A percentile compares a stretch with the other conserved stretches of the same genome.
These are phyloP conservation scores for Scleromitrula shiraiana DNA, from an alignment of 2,329 filamentous ascomycete species.

Conservation along the genomic window DNA sequence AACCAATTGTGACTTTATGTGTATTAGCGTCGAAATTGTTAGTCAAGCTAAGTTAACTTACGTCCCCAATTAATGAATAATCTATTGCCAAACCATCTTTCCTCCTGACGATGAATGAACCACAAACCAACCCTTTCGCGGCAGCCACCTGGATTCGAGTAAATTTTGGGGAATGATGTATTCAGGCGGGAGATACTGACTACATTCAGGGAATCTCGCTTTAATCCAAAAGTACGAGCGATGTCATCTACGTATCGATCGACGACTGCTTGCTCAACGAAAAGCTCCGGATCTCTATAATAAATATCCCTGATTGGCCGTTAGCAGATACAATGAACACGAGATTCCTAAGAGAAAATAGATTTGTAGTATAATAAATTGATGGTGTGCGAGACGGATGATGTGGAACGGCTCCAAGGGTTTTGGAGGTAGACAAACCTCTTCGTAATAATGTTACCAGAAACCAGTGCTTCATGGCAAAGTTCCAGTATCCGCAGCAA, in stretches of 20 bases:
- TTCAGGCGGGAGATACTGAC: conserved; percentile 37
- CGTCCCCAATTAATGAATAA: conserved; percentile 34
- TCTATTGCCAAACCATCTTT: conserved; percentile 36
- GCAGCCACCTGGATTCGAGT: conserved; percentile 51
- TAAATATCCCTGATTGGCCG: conserved; percentile 61
- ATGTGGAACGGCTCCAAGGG: neutral
- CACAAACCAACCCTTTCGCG: conserved; percentile 63
- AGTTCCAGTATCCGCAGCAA: conserved; percentile 51
- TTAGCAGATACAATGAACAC: neutral
- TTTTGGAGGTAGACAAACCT: conserved; percentile 36
- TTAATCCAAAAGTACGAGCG: conserved; percentile 58
- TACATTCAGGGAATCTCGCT: conserved; percentile 61
- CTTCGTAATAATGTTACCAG: conserved; percentile 51
- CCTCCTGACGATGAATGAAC: conserved; percentile 43
- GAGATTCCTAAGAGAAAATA: neutral
- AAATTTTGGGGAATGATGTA: neutral
- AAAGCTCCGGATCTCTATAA: conserved; percentile 68
- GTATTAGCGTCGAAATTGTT: neutral
- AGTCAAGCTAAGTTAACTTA: conserved; percentile 13
- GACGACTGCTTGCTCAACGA: conserved; percentile 59
- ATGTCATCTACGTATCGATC: conserved; percentile 68
- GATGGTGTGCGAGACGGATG: neutral
- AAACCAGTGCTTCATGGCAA: conserved; percentile 49
- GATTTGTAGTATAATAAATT: neutral
- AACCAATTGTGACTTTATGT: conserved; percentile 53